Conservation (phyloP, 306 rosid genomes). For the Aeschynomene evenia region DNA sequence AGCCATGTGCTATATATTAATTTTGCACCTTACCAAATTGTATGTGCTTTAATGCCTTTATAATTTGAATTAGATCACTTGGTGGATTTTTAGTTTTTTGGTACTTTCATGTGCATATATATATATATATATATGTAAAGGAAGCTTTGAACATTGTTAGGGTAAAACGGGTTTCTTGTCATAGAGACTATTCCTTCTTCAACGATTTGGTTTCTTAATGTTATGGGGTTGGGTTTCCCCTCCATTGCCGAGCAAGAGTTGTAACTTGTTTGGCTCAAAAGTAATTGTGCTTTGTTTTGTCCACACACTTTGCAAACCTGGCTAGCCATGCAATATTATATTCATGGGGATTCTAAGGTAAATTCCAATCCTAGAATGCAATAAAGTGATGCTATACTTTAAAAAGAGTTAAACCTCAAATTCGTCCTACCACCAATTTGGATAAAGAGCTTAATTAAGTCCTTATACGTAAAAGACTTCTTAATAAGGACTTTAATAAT, state of each 20-base stretch:
- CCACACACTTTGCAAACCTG: neutral
- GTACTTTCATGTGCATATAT: neutral
- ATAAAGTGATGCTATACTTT: too few species aligned
- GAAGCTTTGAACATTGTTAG: neutral
- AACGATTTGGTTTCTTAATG: slow-evolving; percentile 22
- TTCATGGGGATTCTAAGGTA: neutral
- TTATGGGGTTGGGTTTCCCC: slow-evolving; percentile 25
- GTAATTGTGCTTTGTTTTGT: slow-evolving; percentile 39
- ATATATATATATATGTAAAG: neutral
- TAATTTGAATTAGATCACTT: slow-evolving; percentile 6
- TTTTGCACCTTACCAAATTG: neutral
- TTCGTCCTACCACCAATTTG: too few species aligned
- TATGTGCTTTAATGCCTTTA: neutral
- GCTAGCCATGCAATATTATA: neutral
- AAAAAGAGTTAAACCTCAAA: too few species aligned
- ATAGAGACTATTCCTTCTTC: slow-evolving; percentile 39
- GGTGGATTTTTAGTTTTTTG: neutral
- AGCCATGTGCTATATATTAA: slow-evolving; percentile 25
- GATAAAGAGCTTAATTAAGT: too few species aligned
- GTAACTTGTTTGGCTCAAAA: slow-evolving; percentile 35
- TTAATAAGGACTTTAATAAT: too few species aligned
- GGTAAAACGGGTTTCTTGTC: slow-evolving; percentile 30
- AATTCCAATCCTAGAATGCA: too few species aligned
- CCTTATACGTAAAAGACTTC: too few species aligned
- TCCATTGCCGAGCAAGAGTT: neutral